Evolutionary conservation across 1,139 yeast species (phyloP), one percentile per base, ranked within the genome.

Genomic region (Saccharomyces pastorianus): DNA sequence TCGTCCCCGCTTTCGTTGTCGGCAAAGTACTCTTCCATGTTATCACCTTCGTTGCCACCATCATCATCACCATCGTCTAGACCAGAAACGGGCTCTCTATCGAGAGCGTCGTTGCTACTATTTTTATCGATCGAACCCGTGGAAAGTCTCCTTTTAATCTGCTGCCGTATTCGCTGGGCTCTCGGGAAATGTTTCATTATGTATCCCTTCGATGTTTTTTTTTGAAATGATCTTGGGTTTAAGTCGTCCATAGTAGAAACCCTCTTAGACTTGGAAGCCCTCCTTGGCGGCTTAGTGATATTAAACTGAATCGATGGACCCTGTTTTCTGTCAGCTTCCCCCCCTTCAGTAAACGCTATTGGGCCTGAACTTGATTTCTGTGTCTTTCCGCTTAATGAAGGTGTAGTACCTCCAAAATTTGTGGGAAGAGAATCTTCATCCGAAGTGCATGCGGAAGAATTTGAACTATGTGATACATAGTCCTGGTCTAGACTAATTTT

Each of bases 11-110:
- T 66, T 46, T 61, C 68, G 44, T 64, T 67, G 25, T 66, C 71
- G 3, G 69, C 72, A 42, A 63, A 71, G 48, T 64, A 68, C 8
- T 64, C 69, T 23, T 63, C 73, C 11, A 61, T 67, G 38, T 66
- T 67, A 20, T 67, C 71, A 25, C 61, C 65, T 14, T 58, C 62
- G 23, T 61, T 68, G 23, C 23, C 23, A 20, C 3, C 23, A 3
- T 57, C 67, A 3, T 59, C 63, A 6, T 62, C 65, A 20, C 59
- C 63, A 6, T 62, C 65, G 17, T 11, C n/a, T 17, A 41, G 17
- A 9, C 20, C 29, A 13, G 26, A 25, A 25, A 11, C 7, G 46
- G 4, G 38, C 20, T 17, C 25, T 11, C 42, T 29, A 25, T 41
- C 34, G 6, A 14, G 11, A 29, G 14, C 25, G 49, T 47, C 32